Evolutionary conservation across 2,329 filamentous ascomycete genomes (phyloP), one percentile per base, ranked within the genome.

Genomic region (Diaporthe sp.): DNA sequence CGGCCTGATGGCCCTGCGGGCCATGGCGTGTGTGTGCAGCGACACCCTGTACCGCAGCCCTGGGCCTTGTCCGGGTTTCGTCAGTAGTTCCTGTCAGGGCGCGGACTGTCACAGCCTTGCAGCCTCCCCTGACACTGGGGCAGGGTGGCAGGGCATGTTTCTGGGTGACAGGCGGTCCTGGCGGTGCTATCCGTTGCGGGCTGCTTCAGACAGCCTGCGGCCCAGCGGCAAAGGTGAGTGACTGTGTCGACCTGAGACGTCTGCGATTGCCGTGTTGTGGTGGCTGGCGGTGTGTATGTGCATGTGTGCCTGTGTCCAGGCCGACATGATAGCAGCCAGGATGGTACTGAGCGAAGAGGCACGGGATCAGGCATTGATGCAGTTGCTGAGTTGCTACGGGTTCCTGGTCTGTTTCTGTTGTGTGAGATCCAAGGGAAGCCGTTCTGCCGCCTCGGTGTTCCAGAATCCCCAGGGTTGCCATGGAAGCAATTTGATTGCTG

Each of bases 401-500:
- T 70, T 30, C 57, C 57, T 52, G 42, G 61, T 8, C 42, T 30
- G 30, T n/a, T 42, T 8, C 42, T 30, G 30, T n/a, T 42, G 35
- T 55, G 33, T 54, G 70, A 64, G 38, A 64, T 66, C 38, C 17
- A 54, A 75, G 66, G 71, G 55, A 47, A 73, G 61, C 38, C 47
- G 54, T 38, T 69, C 57, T 70, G 52, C 50, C 42, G 72, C 19
- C 35, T 64, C 54, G 28, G 45, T 42, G 72, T 72, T 72, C 71
- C 66, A 71, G 57, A 72, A 66, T 47, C 17, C 40, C 58, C 60
- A 66, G 67, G 67, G 68, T 76, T 69, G 74, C 72, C 54, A 64
- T 55, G 45, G 67, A 74, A 72, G 72, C 72, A 74, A 72, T 76
- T 50, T 76, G 68, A 66, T 69, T 67, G 58, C 58, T 73, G 72